Evolutionary conservation across 116 monocot species (phyloP), one percentile per base, ranked within the genome.

Genomic region (Phalaenopsis hybrid): DNA sequence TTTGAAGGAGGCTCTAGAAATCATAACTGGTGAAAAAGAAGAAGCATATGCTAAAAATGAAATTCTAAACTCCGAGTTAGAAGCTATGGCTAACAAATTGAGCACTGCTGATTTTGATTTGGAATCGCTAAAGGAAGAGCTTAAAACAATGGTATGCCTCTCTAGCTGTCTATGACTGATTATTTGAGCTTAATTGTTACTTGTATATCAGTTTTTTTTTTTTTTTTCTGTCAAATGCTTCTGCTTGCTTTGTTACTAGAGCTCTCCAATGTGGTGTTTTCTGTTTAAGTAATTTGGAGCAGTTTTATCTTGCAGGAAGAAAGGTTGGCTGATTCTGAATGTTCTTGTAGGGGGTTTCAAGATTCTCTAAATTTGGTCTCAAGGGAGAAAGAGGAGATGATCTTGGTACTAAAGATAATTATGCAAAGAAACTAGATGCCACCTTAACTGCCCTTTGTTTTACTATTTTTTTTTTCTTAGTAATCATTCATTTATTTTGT

Each of bases 341-440:
- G 73, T 34, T 37, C 20, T 18, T 79, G 70, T 72, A 80, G 81
- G 80, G 77, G 80, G 79, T 70, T 92, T 13, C 84, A 90, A 87
- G 76, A 51, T 87, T 88, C 89, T 55, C 79, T 84, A 50, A 82
- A 87, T 81, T 79, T 81, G 51, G 79, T 92, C 43, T 84, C 83
- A 74, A 87, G 44, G 82, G 92, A 94, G 83, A 96, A 96, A 81
- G 92, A 94, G 89, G 90, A 94, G 57, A 88, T 96, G 91, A 92
- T 75, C 80, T 79, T 92, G 91, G 96, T 96, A 83, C 61, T 63
- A 18, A 57, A 69, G 49, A 50, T 83, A 68, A 49, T 69, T 67
- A 55, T 55, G 55, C 15, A 15, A 55, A 55, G 12, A 55, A 55
- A 55, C 55, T 55, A 55, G 15, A 15, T 55, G 15, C 55, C 15